These are phyloP conservation scores for Chrysanthemum seticuspe DNA, from an alignment of 129 eudicot genomes.

Conservation along the genomic window DNA sequence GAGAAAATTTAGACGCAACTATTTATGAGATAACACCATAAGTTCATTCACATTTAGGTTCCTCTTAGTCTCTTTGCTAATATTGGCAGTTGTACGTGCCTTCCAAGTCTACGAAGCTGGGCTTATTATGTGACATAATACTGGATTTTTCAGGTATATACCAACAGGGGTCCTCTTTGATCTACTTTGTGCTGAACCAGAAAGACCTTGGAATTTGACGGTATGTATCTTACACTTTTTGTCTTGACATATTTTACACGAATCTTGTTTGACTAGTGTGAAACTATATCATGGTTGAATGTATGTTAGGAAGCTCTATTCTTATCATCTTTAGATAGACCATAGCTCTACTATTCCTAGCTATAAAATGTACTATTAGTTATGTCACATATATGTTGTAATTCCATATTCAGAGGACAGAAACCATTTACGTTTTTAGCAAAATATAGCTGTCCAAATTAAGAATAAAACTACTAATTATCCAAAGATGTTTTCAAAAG, in stretches of 20 bases:
- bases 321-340: background rate
- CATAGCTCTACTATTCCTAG: background rate
- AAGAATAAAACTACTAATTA: constrained; percentile 3
- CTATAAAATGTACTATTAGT: background rate
- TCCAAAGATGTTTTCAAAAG: background rate
- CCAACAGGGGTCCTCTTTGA: constrained; percentile 97
- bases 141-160: constrained; percentile 65
- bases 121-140: constrained; percentile 21
- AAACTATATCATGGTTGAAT: constrained; percentile 5
- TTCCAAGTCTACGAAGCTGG: background rate
- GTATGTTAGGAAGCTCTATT: too few relatives aligned
- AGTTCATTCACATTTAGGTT: background rate
- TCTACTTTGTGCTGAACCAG: constrained; percentile 97
- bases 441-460: too few relatives aligned
- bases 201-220: constrained; percentile 96
- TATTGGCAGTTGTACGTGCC: constrained; percentile 4
- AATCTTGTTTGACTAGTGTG: constrained; percentile 2
- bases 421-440: too few relatives aligned
- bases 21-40: background rate
- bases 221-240: constrained; percentile 37
- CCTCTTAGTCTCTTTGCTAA: background rate
- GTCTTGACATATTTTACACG: constrained; percentile 8
- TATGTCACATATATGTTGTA: background rate
- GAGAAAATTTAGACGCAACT: too few relatives aligned
- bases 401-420: background rate